Evolutionary conservation across 495 filamentous ascomycete species (phyloP), one percentile per base, ranked within the genome.

Genomic region (Neurospora intermedia): DNA sequence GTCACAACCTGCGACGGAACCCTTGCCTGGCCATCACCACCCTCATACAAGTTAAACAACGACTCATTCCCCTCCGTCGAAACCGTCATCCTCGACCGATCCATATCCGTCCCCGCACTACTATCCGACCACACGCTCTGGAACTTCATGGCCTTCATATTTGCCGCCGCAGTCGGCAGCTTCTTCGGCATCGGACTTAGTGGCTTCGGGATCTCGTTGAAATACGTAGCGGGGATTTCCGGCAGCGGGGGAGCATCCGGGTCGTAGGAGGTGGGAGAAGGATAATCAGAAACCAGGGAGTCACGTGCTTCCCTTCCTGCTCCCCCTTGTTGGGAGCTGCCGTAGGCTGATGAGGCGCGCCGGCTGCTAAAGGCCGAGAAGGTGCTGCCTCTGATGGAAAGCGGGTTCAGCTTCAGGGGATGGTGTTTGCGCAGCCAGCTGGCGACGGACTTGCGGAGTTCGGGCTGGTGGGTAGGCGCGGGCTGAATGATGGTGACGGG

Each of bases 391-490:
- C 69, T 46, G 35, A n/a, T 7, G 13, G 69, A 73, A 45, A 75
- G 8, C 1, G 76, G 76, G 54, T 78, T 78, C 23, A 78, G 66
- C 27, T 71, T 71, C 10, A 78, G 71, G 69, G 76, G 76, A 18
- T 78, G 76, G 70, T 76, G 75, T 2, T 75, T 70, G 0, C 76
- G 66, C 15, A 78, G 71, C 75, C 75, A 78, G 54, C 76, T 75
- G 8, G 76, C 76, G 46, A 78, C 73, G 20, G 75, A 76, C 15
- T 20, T 41, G 39, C 76, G 69, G 45, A 78, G 27, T 66, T 74
- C 16, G 0, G 73, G 70, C 70, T 75, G 74, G 70, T 38, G 31
- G 46, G 62, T 48, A 20, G 66, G 69, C 13, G 31, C 39, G 18
- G 48, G 66, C 20, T 46, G 71, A n/a, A 71, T 23, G 43, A 70